Evolutionary conservation across 1,139 yeast species (phyloP).

Genomic region (Diutina siamensis): DNA sequence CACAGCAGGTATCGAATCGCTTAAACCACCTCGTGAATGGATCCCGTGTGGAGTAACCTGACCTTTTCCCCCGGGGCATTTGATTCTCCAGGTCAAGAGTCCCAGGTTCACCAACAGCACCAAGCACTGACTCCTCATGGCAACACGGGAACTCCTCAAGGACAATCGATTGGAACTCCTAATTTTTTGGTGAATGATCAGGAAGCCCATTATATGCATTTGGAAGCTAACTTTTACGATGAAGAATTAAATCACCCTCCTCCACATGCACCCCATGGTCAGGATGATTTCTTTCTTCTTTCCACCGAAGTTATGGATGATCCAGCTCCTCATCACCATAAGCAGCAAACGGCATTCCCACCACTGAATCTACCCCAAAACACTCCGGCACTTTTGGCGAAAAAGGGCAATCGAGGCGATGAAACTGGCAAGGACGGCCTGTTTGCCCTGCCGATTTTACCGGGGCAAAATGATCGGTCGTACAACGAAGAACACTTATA

Average conservation of each 20-base stretch:
- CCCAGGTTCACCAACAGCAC: neutral
- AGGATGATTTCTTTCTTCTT: neutral
- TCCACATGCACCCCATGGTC: neutral
- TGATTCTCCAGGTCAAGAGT: neutral
- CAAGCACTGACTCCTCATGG: neutral
- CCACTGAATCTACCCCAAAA: constrained; percentile 11
- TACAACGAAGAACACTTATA: constrained; percentile 33
- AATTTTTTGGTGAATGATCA: neutral
- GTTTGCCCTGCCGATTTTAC: constrained; percentile 30
- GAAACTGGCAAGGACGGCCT: constrained; percentile 7
- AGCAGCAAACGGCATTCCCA: constrained; percentile 10
- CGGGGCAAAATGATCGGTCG: constrained; percentile 33
- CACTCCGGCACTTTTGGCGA: constrained; percentile 11
- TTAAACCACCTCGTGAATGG: too few species aligned
- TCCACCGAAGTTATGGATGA: neutral
- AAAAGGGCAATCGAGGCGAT: neutral
- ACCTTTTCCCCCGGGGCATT: neutral
- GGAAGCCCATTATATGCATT: neutral
- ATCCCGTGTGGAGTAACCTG: neutral
- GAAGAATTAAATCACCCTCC: neutral
- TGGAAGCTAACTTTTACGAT: constrained; percentile 2
- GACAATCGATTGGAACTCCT: neutral
- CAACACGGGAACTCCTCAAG: neutral
- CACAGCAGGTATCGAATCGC: neutral
- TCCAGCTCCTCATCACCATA: neutral